These are phyloP conservation scores for Ascochyta pisi DNA, from an alignment of 2,329 filamentous ascomycete genomes.

Conservation along the genomic window DNA sequence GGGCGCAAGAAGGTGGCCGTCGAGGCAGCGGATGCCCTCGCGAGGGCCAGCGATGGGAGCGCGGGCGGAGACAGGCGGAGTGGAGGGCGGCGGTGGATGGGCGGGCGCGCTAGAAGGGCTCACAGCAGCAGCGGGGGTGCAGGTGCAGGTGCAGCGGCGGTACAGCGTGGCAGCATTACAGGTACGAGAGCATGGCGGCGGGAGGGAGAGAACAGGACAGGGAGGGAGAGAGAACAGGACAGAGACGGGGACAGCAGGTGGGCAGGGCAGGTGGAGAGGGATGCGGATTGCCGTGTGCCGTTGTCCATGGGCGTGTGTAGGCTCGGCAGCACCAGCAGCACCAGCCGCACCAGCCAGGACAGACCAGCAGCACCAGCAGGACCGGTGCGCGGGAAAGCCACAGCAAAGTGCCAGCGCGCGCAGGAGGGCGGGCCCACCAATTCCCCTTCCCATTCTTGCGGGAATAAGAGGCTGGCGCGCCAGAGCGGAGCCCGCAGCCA, in stretches of 20 bases:
- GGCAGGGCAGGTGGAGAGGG: conserved; percentile 1
- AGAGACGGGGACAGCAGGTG: background rate
- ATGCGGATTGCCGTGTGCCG: background rate
- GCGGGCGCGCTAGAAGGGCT: conserved; percentile 27
- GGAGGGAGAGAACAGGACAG: conserved; percentile 12
- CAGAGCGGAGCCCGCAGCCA: conserved; percentile 29
- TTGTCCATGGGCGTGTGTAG: conserved; percentile 2
- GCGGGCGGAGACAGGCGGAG: conserved; percentile 21
- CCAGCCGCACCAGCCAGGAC: background rate
- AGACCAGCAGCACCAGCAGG: background rate
- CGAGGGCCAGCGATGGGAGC: background rate
- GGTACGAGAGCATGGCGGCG: conserved; percentile 18
- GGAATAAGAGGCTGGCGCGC: conserved; percentile 16
- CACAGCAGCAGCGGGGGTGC: conserved; percentile 7
- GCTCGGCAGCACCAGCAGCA: conserved; percentile 9
- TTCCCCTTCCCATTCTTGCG: conserved; percentile 6
- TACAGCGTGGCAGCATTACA: conserved; percentile 14
- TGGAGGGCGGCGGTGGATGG: conserved; percentile 21
- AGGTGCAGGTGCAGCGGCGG: conserved; percentile 1
- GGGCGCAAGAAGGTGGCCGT: conserved; percentile 27
- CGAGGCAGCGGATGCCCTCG: conserved; percentile 20
- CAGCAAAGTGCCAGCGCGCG: conserved; percentile 5
- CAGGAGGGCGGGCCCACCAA: conserved; percentile 6
- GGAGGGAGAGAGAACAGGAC: conserved; percentile 1
- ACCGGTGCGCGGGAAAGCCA: background rate